A percentile compares a stretch with the other conserved stretches of the same genome.
phyloP scores from a whole-genome alignment of 768 basidiomycete species.

The Suillus discolor region DNA sequence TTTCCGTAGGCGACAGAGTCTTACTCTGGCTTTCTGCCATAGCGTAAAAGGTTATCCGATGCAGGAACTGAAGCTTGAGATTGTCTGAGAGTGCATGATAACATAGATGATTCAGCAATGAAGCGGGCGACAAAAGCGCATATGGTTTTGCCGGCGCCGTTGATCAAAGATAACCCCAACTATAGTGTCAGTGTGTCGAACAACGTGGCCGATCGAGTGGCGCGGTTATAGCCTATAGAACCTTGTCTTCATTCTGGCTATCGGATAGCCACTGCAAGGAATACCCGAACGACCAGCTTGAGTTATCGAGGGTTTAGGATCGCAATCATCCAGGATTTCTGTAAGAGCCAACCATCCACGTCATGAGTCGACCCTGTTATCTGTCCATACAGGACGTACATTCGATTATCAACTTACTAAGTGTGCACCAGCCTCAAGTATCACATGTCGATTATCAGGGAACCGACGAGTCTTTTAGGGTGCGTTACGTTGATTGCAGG shows the following conservation, averaged over 20 bases:
- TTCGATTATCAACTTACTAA: neutral
- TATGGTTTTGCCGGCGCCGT: neutral
- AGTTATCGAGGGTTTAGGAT: neutral
- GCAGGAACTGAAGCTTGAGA: neutral
- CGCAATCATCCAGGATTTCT: neutral
- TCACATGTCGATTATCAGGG: too few relatives aligned
- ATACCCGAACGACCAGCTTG: neutral
- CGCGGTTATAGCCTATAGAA: neutral
- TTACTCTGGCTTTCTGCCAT: slow-evolving; percentile 9
- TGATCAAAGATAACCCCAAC: neutral
- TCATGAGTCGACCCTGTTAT: neutral
- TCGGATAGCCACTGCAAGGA: neutral
- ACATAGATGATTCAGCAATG: neutral
- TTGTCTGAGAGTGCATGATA: neutral
- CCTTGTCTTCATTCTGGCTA: neutral
- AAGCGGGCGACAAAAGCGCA: neutral
- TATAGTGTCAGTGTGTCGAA: neutral
- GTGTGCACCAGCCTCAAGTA: neutral
- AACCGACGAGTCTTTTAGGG: too few relatives aligned
- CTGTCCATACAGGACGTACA: neutral
- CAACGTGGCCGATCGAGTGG: neutral
- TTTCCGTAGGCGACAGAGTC: slow-evolving; percentile 6
- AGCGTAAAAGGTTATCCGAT: neutral
- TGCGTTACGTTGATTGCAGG: too few relatives aligned
- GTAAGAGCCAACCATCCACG: neutral